phyloP scores from a whole-genome alignment of 306 rosid genomes.

The Rosa chinensis region DNA sequence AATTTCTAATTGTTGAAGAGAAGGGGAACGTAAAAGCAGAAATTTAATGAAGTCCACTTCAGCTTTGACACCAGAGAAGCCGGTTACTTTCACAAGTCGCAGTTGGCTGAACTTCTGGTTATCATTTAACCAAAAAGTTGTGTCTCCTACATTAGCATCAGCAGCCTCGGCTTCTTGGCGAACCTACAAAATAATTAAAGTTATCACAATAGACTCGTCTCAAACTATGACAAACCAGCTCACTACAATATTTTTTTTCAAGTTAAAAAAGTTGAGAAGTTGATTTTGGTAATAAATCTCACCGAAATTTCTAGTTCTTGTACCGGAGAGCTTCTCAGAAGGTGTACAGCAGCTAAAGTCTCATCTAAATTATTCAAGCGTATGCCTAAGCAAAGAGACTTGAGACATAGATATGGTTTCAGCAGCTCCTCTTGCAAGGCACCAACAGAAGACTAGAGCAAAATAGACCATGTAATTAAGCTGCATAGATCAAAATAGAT shows the following conservation, averaged over 20 bases:
- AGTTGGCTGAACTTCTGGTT: slow-evolving; percentile 32
- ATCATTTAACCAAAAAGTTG: slow-evolving; percentile 30
- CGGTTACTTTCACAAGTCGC: slow-evolving; percentile 45
- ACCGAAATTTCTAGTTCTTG: slow-evolving; percentile 37
- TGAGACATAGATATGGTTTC: slow-evolving; percentile 37
- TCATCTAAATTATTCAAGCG: slow-evolving; percentile 46
- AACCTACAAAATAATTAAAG: not conserved
- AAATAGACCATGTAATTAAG: not conserved
- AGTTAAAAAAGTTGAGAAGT: too few species aligned
- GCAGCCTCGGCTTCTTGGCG: not conserved
- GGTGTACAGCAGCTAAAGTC: slow-evolving; percentile 48
- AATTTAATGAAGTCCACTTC: slow-evolving; percentile 54
- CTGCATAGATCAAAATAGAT: not conserved
- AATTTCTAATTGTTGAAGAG: not conserved
- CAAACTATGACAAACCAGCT: not conserved
- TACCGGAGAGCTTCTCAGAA: slow-evolving; percentile 56
- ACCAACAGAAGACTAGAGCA: slow-evolving; percentile 51
- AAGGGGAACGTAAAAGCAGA: slow-evolving; percentile 28
- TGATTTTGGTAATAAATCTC: not conserved
- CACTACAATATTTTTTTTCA: too few species aligned
- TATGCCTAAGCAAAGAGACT: slow-evolving; percentile 45
- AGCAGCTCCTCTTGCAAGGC: slow-evolving; percentile 41
- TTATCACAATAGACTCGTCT: not conserved
- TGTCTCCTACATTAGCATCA: not conserved
- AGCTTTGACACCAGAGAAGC: slow-evolving; percentile 36